Percentiles rank a stretch among this genome's conserved stretches.
Evolutionary conservation across 2,329 filamentous ascomycete species (phyloP).

Genomic region (Lecanicillium sp.): DNA sequence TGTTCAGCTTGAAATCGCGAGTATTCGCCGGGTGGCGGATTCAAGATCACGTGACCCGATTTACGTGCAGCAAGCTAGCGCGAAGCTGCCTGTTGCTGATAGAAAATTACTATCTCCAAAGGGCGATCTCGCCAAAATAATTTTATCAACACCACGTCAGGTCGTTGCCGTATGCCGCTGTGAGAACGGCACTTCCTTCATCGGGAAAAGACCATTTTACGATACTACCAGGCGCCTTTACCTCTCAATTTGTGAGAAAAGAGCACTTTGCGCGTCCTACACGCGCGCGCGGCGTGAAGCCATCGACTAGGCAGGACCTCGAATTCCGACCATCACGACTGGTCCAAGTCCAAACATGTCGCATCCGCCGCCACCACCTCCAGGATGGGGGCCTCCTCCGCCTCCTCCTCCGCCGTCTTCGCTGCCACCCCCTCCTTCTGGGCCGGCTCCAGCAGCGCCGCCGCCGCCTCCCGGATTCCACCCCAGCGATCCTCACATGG

Average conservation of each 20-base stretch:
- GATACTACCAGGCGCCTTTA: constrained; percentile 14
- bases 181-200: constrained; percentile 24
- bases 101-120: constrained; percentile 28
- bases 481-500: constrained; percentile 72
- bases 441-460: constrained; percentile 55
- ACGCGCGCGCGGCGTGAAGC: constrained; percentile 32
- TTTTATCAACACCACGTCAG: constrained; percentile 23
- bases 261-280: constrained; percentile 24
- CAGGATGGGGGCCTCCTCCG: constrained; percentile 55
- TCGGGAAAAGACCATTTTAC: constrained; percentile 14
- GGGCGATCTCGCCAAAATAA: constrained; percentile 10
- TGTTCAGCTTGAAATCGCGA: background rate
- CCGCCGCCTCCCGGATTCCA: constrained; percentile 83
- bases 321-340: constrained; percentile 5
- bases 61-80: constrained; percentile 5
- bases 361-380: constrained; percentile 49
- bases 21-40: background rate
- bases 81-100: constrained; percentile 6
- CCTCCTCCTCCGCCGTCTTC: constrained; percentile 49
- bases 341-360: constrained; percentile 39
- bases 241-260: background rate
- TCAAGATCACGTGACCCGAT: constrained; percentile 7
- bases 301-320: constrained; percentile 20
- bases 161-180: constrained; percentile 25
- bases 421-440: constrained; percentile 50